phyloP scores from a whole-genome alignment of 1,139 yeast genomes.

The Yamadazyma atmosphaerica region DNA sequence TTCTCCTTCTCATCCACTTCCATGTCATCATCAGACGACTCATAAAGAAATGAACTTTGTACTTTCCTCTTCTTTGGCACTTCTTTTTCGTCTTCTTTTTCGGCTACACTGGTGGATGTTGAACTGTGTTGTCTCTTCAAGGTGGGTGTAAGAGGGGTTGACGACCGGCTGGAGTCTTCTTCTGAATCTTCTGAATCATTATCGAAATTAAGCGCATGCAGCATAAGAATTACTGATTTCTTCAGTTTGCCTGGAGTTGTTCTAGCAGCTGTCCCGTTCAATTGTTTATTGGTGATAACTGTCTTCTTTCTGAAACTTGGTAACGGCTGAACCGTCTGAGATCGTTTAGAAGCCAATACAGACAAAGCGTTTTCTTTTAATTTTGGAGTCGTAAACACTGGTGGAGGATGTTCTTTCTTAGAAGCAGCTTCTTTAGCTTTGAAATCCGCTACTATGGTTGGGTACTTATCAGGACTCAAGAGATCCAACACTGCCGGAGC shows the following conservation, averaged over 20 bases:
- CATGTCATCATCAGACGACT: constrained; percentile 35
- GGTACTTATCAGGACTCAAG: constrained; percentile 61
- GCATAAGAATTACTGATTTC: constrained; percentile 58
- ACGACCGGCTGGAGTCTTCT: constrained; percentile 42
- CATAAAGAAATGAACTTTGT: constrained; percentile 28
- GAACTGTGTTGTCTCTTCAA: constrained; percentile 30
- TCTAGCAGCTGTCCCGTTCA: constrained; percentile 1
- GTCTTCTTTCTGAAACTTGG: constrained; percentile 53
- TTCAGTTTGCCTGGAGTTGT: constrained; percentile 8
- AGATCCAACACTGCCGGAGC: constrained; percentile 70
- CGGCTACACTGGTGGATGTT: constrained; percentile 26
- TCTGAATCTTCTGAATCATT: constrained; percentile 46
- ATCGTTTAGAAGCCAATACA: constrained; percentile 26
- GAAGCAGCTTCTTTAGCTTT: constrained; percentile 37
- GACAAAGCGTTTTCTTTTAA: constrained; percentile 29
- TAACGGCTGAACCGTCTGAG: constrained; percentile 23
- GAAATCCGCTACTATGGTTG: constrained; percentile 49
- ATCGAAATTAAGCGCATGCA: constrained; percentile 65
- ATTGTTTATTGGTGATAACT: constrained; percentile 9
- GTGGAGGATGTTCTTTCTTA: constrained; percentile 18
- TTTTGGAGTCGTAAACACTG: constrained; percentile 17
- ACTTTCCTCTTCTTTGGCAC: constrained; percentile 22
- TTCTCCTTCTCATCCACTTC: constrained; percentile 11
- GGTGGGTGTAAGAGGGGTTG: constrained; percentile 35
- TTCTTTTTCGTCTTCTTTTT: constrained; percentile 30